A percentile compares a stretch with the other conserved stretches of the same genome.
These are phyloP conservation scores for Vitellaria paradoxa DNA, from an alignment of 179 eudicot species.

Conservation along the genomic window DNA sequence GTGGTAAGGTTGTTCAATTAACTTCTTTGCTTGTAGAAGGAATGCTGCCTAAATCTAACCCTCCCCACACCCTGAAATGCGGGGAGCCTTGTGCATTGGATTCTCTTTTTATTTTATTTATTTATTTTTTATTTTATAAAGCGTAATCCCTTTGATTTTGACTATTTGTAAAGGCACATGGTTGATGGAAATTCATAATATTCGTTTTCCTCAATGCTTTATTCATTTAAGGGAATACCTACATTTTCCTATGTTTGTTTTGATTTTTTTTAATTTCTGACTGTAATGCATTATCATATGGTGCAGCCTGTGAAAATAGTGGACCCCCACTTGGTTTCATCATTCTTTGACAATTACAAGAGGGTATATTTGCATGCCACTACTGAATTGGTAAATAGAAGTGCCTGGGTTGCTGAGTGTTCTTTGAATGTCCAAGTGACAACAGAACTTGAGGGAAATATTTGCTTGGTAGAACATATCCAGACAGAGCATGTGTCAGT, in stretches of 20 bases:
- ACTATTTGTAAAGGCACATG: not conserved
- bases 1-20: no score
- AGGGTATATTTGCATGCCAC: conserved; percentile 83
- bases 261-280: not conserved
- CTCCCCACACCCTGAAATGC: no score
- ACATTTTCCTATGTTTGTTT: not conserved
- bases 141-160: not conserved
- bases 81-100: no score
- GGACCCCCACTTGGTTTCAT: conserved; percentile 95
- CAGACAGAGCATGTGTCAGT: conserved; percentile 62
- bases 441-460: conserved; percentile 62
- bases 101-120: no score
- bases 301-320: conserved; percentile 91
- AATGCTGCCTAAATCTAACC: no score
- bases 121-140: not conserved
- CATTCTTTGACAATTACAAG: conserved; percentile 79
- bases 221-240: not conserved
- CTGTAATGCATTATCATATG: conserved; percentile 21
- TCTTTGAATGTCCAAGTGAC: conserved; percentile 77
- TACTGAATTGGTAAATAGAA: conserved; percentile 70
- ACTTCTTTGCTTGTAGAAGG: no score
- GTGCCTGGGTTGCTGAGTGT: conserved; percentile 68
- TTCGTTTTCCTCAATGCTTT: not conserved
- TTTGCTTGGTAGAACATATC: conserved; percentile 72
- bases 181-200: conserved; percentile 2